phyloP scores from a whole-genome alignment of 192 early-diverging fungal genomes.

The Backusella psychrophila region DNA sequence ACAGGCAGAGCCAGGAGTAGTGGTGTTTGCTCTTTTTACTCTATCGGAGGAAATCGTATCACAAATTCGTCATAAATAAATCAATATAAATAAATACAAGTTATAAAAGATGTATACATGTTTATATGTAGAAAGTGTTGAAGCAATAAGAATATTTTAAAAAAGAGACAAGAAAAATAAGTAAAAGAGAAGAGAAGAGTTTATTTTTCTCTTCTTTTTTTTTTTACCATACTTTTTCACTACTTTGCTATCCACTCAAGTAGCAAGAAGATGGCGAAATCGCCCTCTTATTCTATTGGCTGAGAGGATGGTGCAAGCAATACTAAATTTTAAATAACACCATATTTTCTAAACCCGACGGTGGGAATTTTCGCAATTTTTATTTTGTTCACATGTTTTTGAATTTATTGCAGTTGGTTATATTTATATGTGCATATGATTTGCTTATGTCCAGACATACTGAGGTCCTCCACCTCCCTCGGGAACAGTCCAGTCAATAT shows the following conservation, averaged over 20 bases:
- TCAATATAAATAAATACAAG: constrained; percentile 1
- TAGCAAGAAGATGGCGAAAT: constrained; percentile 22
- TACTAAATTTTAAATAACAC: neutral
- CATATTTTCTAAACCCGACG: neutral
- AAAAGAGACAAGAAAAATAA: constrained; percentile 4
- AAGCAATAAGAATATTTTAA: neutral
- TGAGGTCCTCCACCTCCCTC: constrained; percentile 85
- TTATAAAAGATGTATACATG: neutral
- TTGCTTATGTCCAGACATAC: constrained; percentile 23
- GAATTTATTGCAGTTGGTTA: neutral
- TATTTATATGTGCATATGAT: neutral
- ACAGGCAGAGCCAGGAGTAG: constrained; percentile 64
- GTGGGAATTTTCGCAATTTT: neutral
- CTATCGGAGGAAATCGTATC: constrained; percentile 45
- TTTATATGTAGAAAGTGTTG: neutral
- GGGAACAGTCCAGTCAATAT: constrained; percentile 98
- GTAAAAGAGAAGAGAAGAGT: neutral
- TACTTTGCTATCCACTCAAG: constrained; percentile 19
- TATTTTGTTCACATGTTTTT: neutral
- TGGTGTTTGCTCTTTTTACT: constrained; percentile 62
- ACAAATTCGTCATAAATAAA: neutral
- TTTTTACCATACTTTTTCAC: constrained; percentile 1
- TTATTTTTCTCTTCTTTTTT: neutral
- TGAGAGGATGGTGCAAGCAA: neutral
- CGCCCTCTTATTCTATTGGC: constrained; percentile 11